Conservation (phyloP, 108 stramenopile species). For the Epithemia pelagica region DNA sequence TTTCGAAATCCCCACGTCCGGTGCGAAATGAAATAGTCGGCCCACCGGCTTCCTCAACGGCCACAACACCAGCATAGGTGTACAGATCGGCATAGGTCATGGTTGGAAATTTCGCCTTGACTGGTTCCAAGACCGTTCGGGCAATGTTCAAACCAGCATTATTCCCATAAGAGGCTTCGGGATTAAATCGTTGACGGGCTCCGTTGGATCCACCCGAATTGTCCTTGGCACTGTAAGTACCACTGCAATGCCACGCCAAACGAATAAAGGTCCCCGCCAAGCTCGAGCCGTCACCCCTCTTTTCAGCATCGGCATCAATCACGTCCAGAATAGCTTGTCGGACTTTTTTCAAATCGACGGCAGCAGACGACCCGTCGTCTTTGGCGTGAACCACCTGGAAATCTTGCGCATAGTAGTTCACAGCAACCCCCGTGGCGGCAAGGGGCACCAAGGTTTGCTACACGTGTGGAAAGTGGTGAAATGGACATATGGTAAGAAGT, state of each 20-base stretch:
- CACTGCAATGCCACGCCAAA: slow-evolving; percentile 86
- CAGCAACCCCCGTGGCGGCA: background rate
- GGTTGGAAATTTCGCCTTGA: slow-evolving; percentile 82
- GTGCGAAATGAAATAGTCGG: slow-evolving; percentile 73
- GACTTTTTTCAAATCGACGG: slow-evolving; percentile 56
- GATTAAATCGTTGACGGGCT: slow-evolving; percentile 89
- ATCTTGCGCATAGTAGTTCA: background rate
- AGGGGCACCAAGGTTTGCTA: background rate
- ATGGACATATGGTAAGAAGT: no score
- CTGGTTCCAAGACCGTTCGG: slow-evolving; percentile 56
- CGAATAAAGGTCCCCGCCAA: slow-evolving; percentile 74
- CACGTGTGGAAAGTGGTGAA: background rate
- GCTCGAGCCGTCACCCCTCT: slow-evolving; percentile 68
- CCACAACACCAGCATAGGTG: slow-evolving; percentile 78
- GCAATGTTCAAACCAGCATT: slow-evolving; percentile 88
- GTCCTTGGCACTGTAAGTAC: slow-evolving; percentile 73
- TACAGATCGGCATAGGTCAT: slow-evolving; percentile 93
- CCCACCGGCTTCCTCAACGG: slow-evolving; percentile 62
- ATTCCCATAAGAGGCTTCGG: slow-evolving; percentile 82
- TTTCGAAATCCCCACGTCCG: slow-evolving; percentile 62
- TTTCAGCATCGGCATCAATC: slow-evolving; percentile 70
- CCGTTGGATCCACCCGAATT: slow-evolving; percentile 90
- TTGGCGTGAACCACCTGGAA: background rate
- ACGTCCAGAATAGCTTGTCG: slow-evolving; percentile 60
- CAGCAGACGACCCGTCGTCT: background rate